A percentile compares a stretch with the other conserved stretches of the same genome.
These are phyloP conservation scores for Alternaria triticina DNA, from an alignment of 2,329 filamentous ascomycete species.

Conservation along the genomic window DNA sequence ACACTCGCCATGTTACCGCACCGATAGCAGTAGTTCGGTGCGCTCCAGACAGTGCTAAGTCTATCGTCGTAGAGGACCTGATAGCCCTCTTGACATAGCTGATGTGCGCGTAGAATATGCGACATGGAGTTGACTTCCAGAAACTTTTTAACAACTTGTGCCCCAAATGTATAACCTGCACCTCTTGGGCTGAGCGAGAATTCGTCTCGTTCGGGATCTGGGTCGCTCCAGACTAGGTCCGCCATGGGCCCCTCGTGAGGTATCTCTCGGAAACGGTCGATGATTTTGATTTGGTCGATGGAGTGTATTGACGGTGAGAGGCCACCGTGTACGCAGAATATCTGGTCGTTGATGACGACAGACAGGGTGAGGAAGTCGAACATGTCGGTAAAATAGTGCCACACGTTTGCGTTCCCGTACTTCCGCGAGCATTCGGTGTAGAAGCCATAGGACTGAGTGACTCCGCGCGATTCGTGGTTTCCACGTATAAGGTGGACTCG, in stretches of 20 bases:
- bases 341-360: conserved; percentile 98
- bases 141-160: conserved; percentile 98
- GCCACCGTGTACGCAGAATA: conserved; percentile 97
- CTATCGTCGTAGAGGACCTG: conserved; percentile 96
- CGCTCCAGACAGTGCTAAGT: conserved; percentile 94
- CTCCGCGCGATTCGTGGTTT: conserved; percentile 96
- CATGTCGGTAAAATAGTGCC: conserved; percentile 99
- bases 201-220: conserved; percentile 95
- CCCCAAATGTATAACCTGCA: conserved; percentile 96
- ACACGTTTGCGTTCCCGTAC: conserved; percentile 97
- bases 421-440: conserved; percentile 98
- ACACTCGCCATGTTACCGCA: conserved; percentile 98
- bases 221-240: conserved; percentile 98
- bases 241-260: conserved; percentile 99
- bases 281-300: conserved; percentile 99
- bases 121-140: conserved; percentile 97
- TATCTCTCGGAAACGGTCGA: conserved; percentile 97
- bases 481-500: conserved; percentile 95
- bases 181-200: conserved; percentile 93
- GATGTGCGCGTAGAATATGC: conserved; percentile 96
- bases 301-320: conserved; percentile 79
- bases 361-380: conserved; percentile 97
- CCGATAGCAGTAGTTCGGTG: conserved; percentile 80
- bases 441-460: conserved; percentile 98
- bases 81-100: conserved; percentile 97